Evolutionary conservation across 1,284 basidiomycete species (phyloP).

Genomic region (Ustilago tritici): DNA sequence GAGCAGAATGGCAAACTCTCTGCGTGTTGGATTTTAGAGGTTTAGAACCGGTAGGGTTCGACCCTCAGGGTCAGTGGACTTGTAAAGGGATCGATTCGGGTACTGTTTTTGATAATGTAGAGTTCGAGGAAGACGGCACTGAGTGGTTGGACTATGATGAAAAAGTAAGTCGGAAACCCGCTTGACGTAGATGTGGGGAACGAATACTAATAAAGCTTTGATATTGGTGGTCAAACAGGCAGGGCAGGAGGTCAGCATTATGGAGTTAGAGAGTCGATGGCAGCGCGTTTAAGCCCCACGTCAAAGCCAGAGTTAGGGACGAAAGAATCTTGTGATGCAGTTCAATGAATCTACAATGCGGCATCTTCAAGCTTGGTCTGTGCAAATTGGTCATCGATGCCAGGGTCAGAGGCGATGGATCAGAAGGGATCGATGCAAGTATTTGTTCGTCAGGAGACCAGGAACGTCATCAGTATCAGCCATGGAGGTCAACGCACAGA

Average conservation of each 20-base stretch:
- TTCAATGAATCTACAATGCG: too few relatives aligned
- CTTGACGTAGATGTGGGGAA: neutral
- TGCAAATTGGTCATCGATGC: too few relatives aligned
- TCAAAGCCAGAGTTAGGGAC: too few relatives aligned
- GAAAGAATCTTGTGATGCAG: too few relatives aligned
- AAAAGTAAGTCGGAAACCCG: slow-evolving; percentile 34
- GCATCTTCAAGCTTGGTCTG: too few relatives aligned
- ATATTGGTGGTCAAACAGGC: slow-evolving; percentile 19
- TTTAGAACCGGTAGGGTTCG: slow-evolving; percentile 56
- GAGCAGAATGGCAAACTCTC: slow-evolving; percentile 56
- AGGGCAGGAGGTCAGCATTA: slow-evolving; percentile 60
- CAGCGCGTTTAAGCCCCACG: slow-evolving; percentile 21
- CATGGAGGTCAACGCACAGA: too few relatives aligned
- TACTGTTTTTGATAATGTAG: slow-evolving; percentile 57
- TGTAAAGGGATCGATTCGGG: slow-evolving; percentile 55
- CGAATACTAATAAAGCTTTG: neutral
- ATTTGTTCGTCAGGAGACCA: too few relatives aligned
- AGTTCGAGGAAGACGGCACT: slow-evolving; percentile 61
- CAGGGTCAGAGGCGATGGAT: too few relatives aligned
- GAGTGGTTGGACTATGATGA: slow-evolving; percentile 70
- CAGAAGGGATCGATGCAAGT: too few relatives aligned
- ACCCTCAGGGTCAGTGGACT: slow-evolving; percentile 55
- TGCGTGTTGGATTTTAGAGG: slow-evolving; percentile 66
- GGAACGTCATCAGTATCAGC: too few relatives aligned
- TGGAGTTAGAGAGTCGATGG: slow-evolving; percentile 57